Evolutionary conservation across 371 early-diverging fungal species (phyloP), one percentile per base, ranked within the genome.

Genomic region (Coemansia sp.): DNA sequence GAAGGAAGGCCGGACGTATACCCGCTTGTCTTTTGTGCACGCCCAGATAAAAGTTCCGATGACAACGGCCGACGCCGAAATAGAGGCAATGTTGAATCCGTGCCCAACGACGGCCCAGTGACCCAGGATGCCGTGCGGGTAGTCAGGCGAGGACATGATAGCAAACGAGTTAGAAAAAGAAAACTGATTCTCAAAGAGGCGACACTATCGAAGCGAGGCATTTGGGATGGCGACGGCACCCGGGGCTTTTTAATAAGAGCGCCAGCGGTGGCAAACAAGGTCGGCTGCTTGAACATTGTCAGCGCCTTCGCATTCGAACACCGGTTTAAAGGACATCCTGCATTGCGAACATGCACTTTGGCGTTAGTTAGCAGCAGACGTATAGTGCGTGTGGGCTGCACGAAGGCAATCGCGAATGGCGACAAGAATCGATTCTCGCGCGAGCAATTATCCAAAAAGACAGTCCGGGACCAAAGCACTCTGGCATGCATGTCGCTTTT

Each of bases 51-150:
- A 63, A 0, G 63, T 16, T 2, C 31, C 44, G 29, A 72, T 60
- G 18, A 72, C 72, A 50, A 72, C 47, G 32, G 37, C 32, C 1
- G 72, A 72, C 10, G 60, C 55, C 2, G 29, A 38, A 33, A 72
- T 72, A 2, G 72, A 72, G 16, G 67, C 60, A 48, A 67, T 62
- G 52, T 67, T 72, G 36, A 67, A 67, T 1, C 72, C 72, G 31
- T 63, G 56, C 2, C 72, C 67, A 32, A 72, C 60, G 3, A 72
- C 67, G 10, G 72, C 72, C 72, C 72, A 72, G 32, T 63, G 48
- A 14, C 72, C 72, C 24, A 72, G 60, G n/a, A 67, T 49, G 6
- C 72, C 72, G 42, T 72, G 72, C 1, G 59, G 40, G 39, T 60
- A 51, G 37, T 42, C 57, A 44, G 31, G 44, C 33, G 46, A 44